Conservation (phyloP, 179 eudicot species). For the Spergularia azorica region DNA sequence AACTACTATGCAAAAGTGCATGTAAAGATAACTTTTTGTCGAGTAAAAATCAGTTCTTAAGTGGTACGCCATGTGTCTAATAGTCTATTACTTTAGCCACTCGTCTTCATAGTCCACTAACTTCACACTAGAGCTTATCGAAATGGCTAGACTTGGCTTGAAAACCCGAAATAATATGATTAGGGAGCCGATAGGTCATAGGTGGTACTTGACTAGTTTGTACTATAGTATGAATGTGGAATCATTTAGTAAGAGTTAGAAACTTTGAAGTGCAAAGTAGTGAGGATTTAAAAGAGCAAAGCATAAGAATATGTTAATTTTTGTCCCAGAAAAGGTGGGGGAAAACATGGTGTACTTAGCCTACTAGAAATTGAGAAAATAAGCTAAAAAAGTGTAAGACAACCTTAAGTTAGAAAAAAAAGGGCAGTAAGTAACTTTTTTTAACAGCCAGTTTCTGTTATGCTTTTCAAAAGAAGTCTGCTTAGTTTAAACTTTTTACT, state of each 20-base stretch:
- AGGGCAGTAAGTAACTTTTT: background rate
- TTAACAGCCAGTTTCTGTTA: background rate
- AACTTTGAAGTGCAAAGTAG: background rate
- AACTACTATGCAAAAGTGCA: too few relatives aligned
- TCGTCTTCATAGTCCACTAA: too few relatives aligned
- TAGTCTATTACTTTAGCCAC: too few relatives aligned
- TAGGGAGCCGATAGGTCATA: too few relatives aligned
- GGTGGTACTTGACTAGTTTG: too few relatives aligned
- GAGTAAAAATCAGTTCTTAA: too few relatives aligned
- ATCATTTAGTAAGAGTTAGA: background rate
- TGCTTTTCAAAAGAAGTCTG: background rate
- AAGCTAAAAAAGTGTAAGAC: background rate
- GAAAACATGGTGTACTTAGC: background rate
- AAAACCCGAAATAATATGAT: too few relatives aligned
- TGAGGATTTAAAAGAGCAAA: background rate
- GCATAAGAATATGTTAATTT: background rate
- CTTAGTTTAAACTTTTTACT: slow-evolving; percentile 7
- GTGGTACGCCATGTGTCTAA: too few relatives aligned
- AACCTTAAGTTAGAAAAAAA: slow-evolving; percentile 20
- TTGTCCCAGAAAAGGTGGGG: background rate
- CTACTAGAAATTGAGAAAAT: background rate
- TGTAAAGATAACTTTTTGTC: too few relatives aligned
- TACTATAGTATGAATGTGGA: too few relatives aligned
- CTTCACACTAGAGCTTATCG: too few relatives aligned
- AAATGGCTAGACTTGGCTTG: too few relatives aligned